phyloP scores from a whole-genome alignment of 441 rosid genomes.

The Croton setiger region DNA sequence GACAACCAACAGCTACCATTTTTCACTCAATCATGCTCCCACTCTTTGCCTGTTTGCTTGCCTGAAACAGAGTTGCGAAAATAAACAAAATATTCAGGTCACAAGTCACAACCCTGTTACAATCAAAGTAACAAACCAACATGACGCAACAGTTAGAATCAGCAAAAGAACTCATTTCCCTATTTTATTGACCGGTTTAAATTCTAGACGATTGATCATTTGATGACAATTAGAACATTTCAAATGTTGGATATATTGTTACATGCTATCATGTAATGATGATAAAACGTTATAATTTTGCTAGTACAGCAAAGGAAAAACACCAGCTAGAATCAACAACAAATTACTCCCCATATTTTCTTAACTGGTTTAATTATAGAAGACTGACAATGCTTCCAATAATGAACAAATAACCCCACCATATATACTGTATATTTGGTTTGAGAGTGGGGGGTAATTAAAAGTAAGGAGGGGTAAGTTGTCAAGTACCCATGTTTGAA shows the following conservation, averaged over 20 bases:
- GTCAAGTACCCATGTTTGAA: too few relatives aligned
- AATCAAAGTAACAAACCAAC: not conserved
- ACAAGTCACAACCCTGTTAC: not conserved
- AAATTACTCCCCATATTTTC: too few relatives aligned
- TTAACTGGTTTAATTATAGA: too few relatives aligned
- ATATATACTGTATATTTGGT: too few relatives aligned
- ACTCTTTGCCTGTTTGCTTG: not conserved
- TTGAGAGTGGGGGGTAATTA: too few relatives aligned
- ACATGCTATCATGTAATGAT: not conserved
- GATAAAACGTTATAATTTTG: not conserved
- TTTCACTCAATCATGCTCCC: not conserved
- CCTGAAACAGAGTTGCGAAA: not conserved
- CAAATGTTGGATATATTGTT: not conserved
- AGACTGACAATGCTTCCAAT: too few relatives aligned
- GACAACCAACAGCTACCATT: not conserved
- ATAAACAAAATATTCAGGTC: not conserved
- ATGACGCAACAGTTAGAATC: not conserved
- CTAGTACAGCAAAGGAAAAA: not conserved
- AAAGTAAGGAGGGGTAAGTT: too few relatives aligned
- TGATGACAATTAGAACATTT: not conserved
- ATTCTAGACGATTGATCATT: not conserved
- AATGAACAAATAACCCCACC: too few relatives aligned
- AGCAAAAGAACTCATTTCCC: not conserved
- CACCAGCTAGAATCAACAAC: not conserved
- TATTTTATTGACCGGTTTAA: not conserved